A percentile compares a stretch with the other conserved stretches of the same genome.
Conservation (phyloP, 306 rosid species). For the Elaeagnus macrophylla region DNA sequence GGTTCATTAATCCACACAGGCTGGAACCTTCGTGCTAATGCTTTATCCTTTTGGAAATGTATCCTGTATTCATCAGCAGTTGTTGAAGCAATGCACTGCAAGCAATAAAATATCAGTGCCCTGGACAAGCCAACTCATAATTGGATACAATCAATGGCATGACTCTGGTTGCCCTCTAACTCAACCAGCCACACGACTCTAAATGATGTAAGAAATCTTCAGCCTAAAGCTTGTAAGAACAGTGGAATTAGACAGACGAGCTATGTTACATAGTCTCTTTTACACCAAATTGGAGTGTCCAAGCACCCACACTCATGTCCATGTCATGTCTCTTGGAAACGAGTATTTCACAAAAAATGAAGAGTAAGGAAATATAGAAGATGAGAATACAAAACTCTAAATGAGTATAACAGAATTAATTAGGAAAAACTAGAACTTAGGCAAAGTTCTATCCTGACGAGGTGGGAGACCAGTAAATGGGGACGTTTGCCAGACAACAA, state of each 20-base stretch:
- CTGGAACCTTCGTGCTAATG: constrained; percentile 83
- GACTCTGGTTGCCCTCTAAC: not conserved
- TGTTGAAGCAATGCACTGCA: constrained; percentile 90
- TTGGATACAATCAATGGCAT: not conserved
- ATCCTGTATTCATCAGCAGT: constrained; percentile 72
- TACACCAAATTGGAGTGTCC: not conserved
- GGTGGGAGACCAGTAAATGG: no score
- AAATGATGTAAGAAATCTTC: not conserved
- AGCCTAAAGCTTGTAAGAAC: not conserved
- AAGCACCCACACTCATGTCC: no score
- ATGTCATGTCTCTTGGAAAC: no score
- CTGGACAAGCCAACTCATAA: constrained; percentile 8
- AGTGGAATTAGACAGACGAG: not conserved
- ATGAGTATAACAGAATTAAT: no score
- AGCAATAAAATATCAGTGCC: constrained; percentile 17
- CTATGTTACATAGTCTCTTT: no score
- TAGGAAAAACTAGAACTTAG: no score
- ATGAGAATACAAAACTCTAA: no score
- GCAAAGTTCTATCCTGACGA: no score
- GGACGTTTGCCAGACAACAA: no score
- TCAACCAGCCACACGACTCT: not conserved
- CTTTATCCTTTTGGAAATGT: constrained; percentile 81
- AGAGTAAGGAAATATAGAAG: no score
- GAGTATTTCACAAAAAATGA: no score
- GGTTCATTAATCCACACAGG: constrained; percentile 84